Base-by-base conservation (phyloP, 2,329 filamentous ascomycete species). In the Corynespora cassiicola region DNA sequence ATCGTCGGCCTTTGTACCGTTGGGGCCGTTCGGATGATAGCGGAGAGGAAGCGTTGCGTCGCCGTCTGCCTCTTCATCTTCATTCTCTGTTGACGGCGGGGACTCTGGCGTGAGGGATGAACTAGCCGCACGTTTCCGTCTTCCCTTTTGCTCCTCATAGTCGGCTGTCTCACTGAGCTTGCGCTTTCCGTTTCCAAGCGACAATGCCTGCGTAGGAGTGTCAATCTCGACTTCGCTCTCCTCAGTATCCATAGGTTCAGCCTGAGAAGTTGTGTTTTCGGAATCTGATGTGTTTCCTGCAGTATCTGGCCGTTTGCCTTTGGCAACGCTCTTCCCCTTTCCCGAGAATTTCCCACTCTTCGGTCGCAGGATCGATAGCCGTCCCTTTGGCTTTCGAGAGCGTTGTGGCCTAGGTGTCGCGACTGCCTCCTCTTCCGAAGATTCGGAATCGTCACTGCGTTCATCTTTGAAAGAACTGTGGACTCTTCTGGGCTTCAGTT, bases 311-410 rank as follows among this genome's bases (percentile, higher is more conserved):
- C 30, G 18, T 22, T 46, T 46, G 10, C 26, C 28, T 3, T 32
- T 9, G 23, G 42, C 45, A 8, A 42, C 27, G 6, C 51, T 40
- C 27, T 64, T 61, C 21, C 58, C 59, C 45, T 70, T 70, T 20
- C 65, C 66, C 1, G 64, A 65, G 26, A 49, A 63, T 29, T 64
- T 68, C 28, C 54, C 47, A 23, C 56, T 65, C 31, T 47, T 69
- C 1, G 68, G 68, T 24, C 67, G 53, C 1, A 70, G 45, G 3
- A 65, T 52, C 6, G 68, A 71, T 3, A 65, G 43, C 8, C 53
- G 53, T 2, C 65, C 65, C 41, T 58, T 61, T 34, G 51, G 45
- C 28, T 44, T 47, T 14, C 42, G 16, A 17, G 54, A 34, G 18
- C 40, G 31, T 8, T 54, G 50, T 22, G 50, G 55, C 18, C 45